Evolutionary conservation across 2,329 filamentous ascomycete genomes (phyloP).

Genomic region (Diaporthe vexans): DNA sequence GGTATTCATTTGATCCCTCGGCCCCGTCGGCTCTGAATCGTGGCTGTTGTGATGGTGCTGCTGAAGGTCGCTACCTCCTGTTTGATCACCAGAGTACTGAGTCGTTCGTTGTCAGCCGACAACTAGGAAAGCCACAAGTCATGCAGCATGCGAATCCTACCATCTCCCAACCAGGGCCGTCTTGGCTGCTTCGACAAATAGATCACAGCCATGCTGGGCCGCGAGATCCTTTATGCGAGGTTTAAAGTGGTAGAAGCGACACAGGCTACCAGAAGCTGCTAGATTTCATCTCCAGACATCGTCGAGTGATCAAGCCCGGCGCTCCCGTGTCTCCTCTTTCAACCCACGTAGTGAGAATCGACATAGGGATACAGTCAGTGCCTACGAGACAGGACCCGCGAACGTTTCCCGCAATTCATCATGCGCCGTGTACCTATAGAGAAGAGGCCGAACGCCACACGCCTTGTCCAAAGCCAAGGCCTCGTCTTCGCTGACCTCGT

Average conservation of each 20-base stretch:
- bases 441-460: slow-evolving; percentile 10
- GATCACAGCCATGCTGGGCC: too few species aligned
- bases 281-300: background rate
- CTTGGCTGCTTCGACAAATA: background rate
- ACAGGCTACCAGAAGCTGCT: background rate
- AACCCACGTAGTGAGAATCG: background rate
- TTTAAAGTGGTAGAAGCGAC: background rate
- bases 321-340: background rate
- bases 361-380: background rate
- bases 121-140: background rate
- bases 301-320: too few species aligned
- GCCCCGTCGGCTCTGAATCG: background rate
- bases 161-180: background rate
- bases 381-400: background rate
- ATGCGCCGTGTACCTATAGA: slow-evolving; percentile 6
- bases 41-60: background rate
- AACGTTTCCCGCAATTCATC: background rate
- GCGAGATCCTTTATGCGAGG: background rate
- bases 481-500: background rate
- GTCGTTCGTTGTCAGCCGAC: background rate
- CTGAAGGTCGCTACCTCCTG: background rate
- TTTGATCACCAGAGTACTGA: background rate
- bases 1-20: background rate
- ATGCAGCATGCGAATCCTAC: background rate
- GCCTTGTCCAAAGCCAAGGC: slow-evolving; percentile 5